Conservation (phyloP, 257 asterid genomes). For the Gentiana macrophylla region DNA sequence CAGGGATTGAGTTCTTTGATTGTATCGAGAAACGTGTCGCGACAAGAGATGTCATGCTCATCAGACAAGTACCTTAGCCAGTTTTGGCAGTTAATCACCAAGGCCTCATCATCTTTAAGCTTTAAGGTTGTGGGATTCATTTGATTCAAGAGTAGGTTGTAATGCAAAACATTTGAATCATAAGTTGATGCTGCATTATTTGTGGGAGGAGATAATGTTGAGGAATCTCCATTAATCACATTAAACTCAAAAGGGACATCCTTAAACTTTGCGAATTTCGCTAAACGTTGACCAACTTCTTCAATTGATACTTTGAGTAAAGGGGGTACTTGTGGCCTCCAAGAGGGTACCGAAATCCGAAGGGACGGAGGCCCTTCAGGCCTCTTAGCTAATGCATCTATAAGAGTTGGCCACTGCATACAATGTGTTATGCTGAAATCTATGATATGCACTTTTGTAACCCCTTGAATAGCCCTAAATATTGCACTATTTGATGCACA, state of each 20-base stretch:
- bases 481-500: constrained; percentile 59
- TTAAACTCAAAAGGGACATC: constrained; percentile 60
- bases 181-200: neutral
- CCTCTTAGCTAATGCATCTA: constrained; percentile 43
- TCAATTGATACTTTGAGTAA: constrained; percentile 40
- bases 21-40: constrained; percentile 36
- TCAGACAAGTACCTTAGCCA: constrained; percentile 53
- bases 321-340: constrained; percentile 59
- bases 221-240: constrained; percentile 20
- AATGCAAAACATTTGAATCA: constrained; percentile 8
- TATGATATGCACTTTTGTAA: constrained; percentile 37
- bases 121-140: constrained; percentile 22
- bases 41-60: constrained; percentile 20
- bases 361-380: constrained; percentile 36
- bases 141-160: constrained; percentile 25
- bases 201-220: neutral
- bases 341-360: constrained; percentile 38
- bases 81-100: constrained; percentile 60
- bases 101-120: constrained; percentile 38
- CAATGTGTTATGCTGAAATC: constrained; percentile 68
- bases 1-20: constrained; percentile 34
- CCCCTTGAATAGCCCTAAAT: constrained; percentile 31
- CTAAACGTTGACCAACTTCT: constrained; percentile 49
- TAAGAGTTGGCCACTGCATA: constrained; percentile 84
- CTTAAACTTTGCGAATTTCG: constrained; percentile 45